A percentile compares a stretch with the other conserved stretches of the same genome.
Conservation (phyloP, 352 stramenopile genomes). For the Phytophthora ohioensis region DNA sequence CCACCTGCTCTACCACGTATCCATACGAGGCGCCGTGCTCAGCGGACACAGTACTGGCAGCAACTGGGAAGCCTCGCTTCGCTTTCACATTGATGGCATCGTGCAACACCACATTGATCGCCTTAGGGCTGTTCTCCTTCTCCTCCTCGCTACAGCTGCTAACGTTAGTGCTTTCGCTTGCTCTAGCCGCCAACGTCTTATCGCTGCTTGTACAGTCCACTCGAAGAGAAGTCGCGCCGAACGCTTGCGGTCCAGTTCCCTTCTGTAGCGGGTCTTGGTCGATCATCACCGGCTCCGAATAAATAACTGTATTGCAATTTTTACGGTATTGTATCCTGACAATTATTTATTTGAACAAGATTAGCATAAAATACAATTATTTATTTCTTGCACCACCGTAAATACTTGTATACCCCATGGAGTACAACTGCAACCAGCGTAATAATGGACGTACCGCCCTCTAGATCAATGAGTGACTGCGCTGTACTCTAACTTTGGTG, state of each 20-base stretch:
- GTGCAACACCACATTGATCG: constrained; percentile 28
- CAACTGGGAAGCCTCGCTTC: constrained; percentile 5
- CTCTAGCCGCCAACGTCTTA: constrained; percentile 15
- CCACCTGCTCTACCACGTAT: constrained; percentile 13
- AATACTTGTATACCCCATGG: no score
- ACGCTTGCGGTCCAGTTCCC: background rate
- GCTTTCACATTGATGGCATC: constrained; percentile 7
- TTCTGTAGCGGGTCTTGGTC: constrained; percentile 3
- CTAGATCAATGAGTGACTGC: no score
- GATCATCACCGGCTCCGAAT: background rate
- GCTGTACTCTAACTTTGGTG: no score
- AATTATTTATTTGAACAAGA: no score
- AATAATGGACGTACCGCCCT: background rate
- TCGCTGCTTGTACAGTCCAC: constrained; percentile 7
- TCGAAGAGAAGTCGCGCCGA: background rate
- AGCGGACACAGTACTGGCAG: background rate
- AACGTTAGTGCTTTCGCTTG: constrained; percentile 18
- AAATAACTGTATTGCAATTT: no score
- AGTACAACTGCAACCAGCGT: no score
- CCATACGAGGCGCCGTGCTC: background rate
- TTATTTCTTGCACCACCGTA: no score
- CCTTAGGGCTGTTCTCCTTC: constrained; percentile 46
- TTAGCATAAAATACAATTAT: no score
- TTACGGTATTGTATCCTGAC: no score
- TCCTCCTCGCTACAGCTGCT: constrained; percentile 42